phyloP scores from a whole-genome alignment of 2,329 filamentous ascomycete genomes.

The Fusarium begoniae region DNA sequence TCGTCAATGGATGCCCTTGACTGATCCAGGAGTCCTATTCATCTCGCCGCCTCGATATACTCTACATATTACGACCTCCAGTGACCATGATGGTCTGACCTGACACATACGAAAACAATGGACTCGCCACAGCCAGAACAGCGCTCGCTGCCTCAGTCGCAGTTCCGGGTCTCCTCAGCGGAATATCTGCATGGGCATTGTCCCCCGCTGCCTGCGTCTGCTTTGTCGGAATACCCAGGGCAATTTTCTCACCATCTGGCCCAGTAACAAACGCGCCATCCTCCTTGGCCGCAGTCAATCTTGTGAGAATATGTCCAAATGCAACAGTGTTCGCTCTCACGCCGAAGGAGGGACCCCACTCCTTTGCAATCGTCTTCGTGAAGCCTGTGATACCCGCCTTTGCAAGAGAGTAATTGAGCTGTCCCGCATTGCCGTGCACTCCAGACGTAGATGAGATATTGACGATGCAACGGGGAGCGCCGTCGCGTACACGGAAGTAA shows the following conservation, averaged over 20 bases:
- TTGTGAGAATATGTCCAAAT: constrained; percentile 83
- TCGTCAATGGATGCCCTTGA: constrained; percentile 3
- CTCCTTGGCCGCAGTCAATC: constrained; percentile 86
- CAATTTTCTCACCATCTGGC: constrained; percentile 78
- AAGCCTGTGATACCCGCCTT: constrained; percentile 86
- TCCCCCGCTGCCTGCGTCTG: constrained; percentile 57
- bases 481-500: constrained; percentile 88
- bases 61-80: constrained; percentile 72
- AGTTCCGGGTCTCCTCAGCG: constrained; percentile 78
- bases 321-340: constrained; percentile 86
- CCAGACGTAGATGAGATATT: constrained; percentile 87
- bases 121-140: constrained; percentile 81
- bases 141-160: constrained; percentile 82
- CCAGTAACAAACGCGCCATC: constrained; percentile 81
- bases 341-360: constrained; percentile 87
- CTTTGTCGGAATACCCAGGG: constrained; percentile 75
- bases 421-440: constrained; percentile 87
- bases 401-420: constrained; percentile 86
- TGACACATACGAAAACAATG: constrained; percentile 83
- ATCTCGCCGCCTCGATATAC: neutral
- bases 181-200: constrained; percentile 73
- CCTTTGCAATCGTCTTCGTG: constrained; percentile 89
- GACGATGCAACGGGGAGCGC: constrained; percentile 79
- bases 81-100: constrained; percentile 90
- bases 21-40: neutral